Percentiles rank a stretch among this genome's conserved stretches.
These are phyloP conservation scores for Eleusine coracana DNA, from an alignment of 176 grass and related monocot species.

Conservation along the genomic window DNA sequence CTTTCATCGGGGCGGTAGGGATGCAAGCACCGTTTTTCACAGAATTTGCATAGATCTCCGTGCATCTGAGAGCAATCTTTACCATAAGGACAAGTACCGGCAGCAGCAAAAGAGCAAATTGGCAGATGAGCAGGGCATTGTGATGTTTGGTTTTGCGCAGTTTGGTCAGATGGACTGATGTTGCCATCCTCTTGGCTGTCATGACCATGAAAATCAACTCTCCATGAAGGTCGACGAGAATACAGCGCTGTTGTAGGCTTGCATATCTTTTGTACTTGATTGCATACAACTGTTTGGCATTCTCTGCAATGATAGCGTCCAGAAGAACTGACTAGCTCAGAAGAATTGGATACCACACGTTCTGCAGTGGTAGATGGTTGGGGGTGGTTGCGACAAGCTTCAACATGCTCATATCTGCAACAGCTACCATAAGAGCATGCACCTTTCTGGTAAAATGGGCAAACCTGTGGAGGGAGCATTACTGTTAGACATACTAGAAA, in stretches of 20 bases:
- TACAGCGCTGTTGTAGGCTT: constrained; percentile 3
- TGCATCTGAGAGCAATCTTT: constrained; percentile 70
- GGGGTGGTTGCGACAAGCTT: constrained; percentile 45
- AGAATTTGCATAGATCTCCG: constrained; percentile 64
- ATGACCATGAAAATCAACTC: constrained; percentile 32
- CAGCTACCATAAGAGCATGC: constrained; percentile 75
- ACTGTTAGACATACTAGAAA: constrained; percentile 32
- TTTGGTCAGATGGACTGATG: constrained; percentile 18
- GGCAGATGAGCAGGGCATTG: constrained; percentile 52
- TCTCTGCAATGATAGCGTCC: constrained; percentile 36
- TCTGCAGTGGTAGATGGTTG: constrained; percentile 42
- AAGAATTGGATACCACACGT: constrained; percentile 50
- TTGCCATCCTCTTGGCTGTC: constrained; percentile 24
- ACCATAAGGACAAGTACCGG: constrained; percentile 75
- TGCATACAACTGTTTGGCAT: constrained; percentile 31
- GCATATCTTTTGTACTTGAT: constrained; percentile 13
- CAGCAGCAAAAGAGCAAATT: constrained; percentile 80
- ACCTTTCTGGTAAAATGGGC: constrained; percentile 92
- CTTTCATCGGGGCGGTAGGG: constrained; percentile 60
- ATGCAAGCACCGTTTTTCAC: constrained; percentile 70
- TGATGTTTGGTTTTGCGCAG: constrained; percentile 17
- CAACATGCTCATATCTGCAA: constrained; percentile 81
- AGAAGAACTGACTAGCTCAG: constrained; percentile 39
- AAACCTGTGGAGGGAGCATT: constrained; percentile 53
- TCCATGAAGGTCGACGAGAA: constrained; percentile 28